phyloP scores from a whole-genome alignment of 495 filamentous ascomycete species.

The Cercophora newfieldiana region DNA sequence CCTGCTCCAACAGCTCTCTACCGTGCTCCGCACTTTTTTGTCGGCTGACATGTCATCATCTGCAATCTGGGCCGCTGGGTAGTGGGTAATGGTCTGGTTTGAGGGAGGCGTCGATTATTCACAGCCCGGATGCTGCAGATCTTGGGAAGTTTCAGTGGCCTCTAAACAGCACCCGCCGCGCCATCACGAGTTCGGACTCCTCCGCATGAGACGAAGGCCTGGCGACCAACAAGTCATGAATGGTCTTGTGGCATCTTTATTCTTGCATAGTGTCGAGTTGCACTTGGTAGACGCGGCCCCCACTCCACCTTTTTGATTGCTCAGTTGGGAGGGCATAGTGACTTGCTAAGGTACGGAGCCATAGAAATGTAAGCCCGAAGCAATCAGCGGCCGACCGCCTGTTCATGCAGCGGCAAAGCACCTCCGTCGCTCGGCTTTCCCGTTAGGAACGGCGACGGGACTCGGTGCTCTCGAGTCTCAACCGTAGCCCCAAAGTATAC shows the following conservation, averaged over 20 bases:
- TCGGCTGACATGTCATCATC: slow-evolving; percentile 9
- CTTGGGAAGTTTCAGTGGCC: background rate
- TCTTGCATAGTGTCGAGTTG: background rate
- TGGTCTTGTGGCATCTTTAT: background rate
- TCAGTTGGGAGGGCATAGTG: background rate
- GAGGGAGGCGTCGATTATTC: background rate
- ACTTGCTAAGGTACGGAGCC: too few relatives aligned
- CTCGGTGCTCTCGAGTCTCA: background rate
- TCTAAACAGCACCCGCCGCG: background rate
- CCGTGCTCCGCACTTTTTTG: background rate
- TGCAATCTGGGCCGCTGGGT: slow-evolving; percentile 1
- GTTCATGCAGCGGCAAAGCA: background rate
- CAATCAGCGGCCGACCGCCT: background rate
- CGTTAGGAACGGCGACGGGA: background rate
- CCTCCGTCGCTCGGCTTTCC: background rate
- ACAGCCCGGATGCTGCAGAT: background rate
- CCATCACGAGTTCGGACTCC: background rate
- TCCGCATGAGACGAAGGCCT: background rate
- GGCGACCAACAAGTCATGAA: background rate
- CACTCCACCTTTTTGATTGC: background rate
- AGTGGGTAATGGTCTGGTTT: background rate
- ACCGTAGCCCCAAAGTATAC: background rate
- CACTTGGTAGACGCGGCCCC: background rate
- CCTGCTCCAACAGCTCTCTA: background rate
- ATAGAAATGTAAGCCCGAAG: background rate